Base-by-base conservation (phyloP, 805 yeast species). In the Wickerhamomyces rabaulensis region DNA sequence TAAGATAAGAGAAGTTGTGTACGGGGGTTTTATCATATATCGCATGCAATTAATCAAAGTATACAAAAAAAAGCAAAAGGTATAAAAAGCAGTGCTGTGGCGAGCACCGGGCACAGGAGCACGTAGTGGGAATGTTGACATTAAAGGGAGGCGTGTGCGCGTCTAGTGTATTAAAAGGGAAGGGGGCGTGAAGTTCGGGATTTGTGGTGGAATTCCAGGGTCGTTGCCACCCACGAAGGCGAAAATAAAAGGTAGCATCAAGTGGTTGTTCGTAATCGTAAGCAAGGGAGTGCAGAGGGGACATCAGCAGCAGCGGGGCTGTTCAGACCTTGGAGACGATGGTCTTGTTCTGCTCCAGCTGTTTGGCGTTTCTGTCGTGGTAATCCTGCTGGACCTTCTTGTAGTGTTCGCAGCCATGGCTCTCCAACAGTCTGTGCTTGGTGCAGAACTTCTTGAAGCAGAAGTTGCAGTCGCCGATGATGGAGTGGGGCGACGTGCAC, bases 391-490 rank as follows among this genome's bases (percentile, higher is more conserved):
- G 79, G 59, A 84, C 81, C 45, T 62, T 69, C 55, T 78, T 80
- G 51, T 81, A 73, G 22, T 82, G 85, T 39, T 70, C 71, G 58
- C 87, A 81, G 49, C 67, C 58, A 60, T 81, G 87, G 55, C 78
- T 76, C 61, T 81, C 87, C 52, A 81, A 64, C 47, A 81, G 65
- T 46, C 87, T 68, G 66, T 81, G 87, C 55, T 77, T 78, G 12
- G 86, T 80, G 55, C 87, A 81, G 56, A 76, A 81, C 61, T 78
- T 79, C 46, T 84, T 84, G 46, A 71, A 71, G 60, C 87, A 81
- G 57, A 76, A 79, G 41, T 73, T 69, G 56, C 87, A 81, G 53
- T 78, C 82, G 22, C 87, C 87, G 41, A 81, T 17, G 79, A 80
- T 40, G 68, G 66, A 31, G 76, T 69, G 50, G 60, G 63, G 55